Conservation (phyloP, 495 filamentous ascomycete genomes). For the Polyplosphaeria fusca region DNA sequence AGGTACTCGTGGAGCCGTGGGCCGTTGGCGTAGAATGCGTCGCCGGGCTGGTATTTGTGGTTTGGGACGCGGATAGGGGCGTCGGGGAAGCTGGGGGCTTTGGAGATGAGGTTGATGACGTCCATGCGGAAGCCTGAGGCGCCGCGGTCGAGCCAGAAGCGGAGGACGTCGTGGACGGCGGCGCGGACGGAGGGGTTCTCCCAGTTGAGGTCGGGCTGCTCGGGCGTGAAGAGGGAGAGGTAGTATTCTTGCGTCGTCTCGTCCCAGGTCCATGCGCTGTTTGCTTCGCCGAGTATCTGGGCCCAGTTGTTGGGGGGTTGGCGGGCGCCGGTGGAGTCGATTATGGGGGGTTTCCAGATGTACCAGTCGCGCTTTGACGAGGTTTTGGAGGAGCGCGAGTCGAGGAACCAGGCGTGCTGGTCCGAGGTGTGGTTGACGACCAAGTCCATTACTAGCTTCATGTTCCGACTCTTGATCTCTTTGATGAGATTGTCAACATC, state of each 20-base stretch:
- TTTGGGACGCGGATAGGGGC: slow-evolving; percentile 44
- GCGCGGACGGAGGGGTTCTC: slow-evolving; percentile 49
- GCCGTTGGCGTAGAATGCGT: slow-evolving; percentile 53
- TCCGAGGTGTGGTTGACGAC: slow-evolving; percentile 61
- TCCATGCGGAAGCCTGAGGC: slow-evolving; percentile 57
- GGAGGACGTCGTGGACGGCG: slow-evolving; percentile 51
- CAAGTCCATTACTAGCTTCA: slow-evolving; percentile 56
- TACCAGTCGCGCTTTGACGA: slow-evolving; percentile 59
- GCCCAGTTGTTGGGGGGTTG: slow-evolving; percentile 61
- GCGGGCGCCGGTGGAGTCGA: slow-evolving; percentile 50
- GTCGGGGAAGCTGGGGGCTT: slow-evolving; percentile 46
- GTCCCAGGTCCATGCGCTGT: slow-evolving; percentile 55
- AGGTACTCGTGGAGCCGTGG: slow-evolving; percentile 57
- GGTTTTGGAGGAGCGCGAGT: slow-evolving; percentile 48
- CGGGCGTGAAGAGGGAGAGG: slow-evolving; percentile 50
- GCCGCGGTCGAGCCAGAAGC: slow-evolving; percentile 55
- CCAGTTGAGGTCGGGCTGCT: slow-evolving; percentile 59
- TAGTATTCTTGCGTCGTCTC: slow-evolving; percentile 53
- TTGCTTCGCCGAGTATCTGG: slow-evolving; percentile 49
- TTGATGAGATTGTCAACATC: slow-evolving; percentile 54
- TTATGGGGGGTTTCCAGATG: slow-evolving; percentile 54
- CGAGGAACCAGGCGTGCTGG: slow-evolving; percentile 57
- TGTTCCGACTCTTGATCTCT: slow-evolving; percentile 49
- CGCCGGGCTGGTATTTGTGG: slow-evolving; percentile 46
- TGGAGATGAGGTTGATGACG: slow-evolving; percentile 56